Evolutionary conservation across 1,284 basidiomycete genomes (phyloP), one percentile per base, ranked within the genome.

Genomic region (Cutaneotrichosporon sp.): DNA sequence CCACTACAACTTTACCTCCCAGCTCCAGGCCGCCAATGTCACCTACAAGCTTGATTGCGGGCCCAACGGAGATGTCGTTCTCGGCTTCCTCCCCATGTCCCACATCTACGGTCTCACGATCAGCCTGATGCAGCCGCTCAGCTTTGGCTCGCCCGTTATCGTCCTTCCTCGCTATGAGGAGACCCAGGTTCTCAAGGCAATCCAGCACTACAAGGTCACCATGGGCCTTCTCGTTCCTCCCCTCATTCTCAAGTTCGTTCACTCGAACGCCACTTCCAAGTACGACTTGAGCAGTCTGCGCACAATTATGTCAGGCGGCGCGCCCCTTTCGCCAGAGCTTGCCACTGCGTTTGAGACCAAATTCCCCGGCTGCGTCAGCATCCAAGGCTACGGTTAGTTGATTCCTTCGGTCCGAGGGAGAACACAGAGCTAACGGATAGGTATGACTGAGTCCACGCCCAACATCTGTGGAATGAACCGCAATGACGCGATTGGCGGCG

Each of bases 201-300:
- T 89, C 85, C 79, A 84, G 43, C 81, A 83, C 58, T 88, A 87
- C 75, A 80, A 78, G 51, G 79, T 84, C 48, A 86, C 85, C 0
- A 71, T 75, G 33, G 66, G 79, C 0, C 75, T 90, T 7, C 79
- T 93, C 37, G 91, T 94, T 0, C 91, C 92, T 0, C 91, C 91
- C 0, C 84, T 96, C 42, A 76, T 91, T 5, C 83, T 94, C 32
- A 62, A 63, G 14, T 58, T 76, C 44, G 54, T 72, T 17, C 59
- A 77, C 54, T 73, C 73, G 41, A 70, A 73, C 78, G 83, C 81
- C n/a, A 79, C 87, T 2, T 79, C 82, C 42, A 80, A 86, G 68
- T 86, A 86, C 69, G 80, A 91, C 63, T 57, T 92, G 46, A 80
- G 78, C 4, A 80, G 80, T 2, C 67, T 94, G 12, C 72, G 77